Base-by-base conservation (phyloP, 768 basidiomycete genomes). In the Suillus clintonianus region DNA sequence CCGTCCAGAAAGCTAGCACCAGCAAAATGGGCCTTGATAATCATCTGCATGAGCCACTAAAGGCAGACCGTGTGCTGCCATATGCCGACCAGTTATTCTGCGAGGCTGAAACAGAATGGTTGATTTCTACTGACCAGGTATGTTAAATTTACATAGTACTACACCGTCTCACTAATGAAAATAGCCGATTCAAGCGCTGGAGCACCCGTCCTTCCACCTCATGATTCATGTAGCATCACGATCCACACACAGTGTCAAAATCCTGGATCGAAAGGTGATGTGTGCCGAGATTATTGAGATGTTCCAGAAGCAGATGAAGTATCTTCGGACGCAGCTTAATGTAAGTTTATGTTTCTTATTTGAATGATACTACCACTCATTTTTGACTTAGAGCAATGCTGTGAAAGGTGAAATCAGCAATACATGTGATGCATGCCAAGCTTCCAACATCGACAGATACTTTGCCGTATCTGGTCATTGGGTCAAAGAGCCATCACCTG, bases 361-460 rank as follows among this genome's bases (percentile, higher is more conserved):
- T 15, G 22, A 30, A 34, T n/a, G 17, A 41, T 45, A 27, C 22
- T 22, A 61, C 27, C 13, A 7, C 42, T 27, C 24, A 34, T 22
- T 15, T 22, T 37, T 30, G 10, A 22, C 32, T 8, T 37, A 70
- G 72, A 65, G 70, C 30, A 13, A 54, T 2, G 32, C 17, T 3
- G 68, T 71, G 5, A 57, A 53, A n/a, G 70, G 76, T 27, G 32
- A 62, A 13, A 68, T 78, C 19, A 75, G 66, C 42, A 47, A 77
- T 14, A 81, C 80, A 1, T 75, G 74, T 56, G 76, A 81, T 66
- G 78, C 72, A 17, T 80, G 79, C 78, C 77, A 78, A 59, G 80
- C 80, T 0, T 59, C 39, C 5, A 79, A 79, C 59, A 61, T 59
- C 0, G 74, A 81, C 59, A 71, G 68, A 0, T 80, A 80, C 64